These are phyloP conservation scores for Cucurbita pepo DNA, from an alignment of 306 rosid species.

Conservation along the genomic window DNA sequence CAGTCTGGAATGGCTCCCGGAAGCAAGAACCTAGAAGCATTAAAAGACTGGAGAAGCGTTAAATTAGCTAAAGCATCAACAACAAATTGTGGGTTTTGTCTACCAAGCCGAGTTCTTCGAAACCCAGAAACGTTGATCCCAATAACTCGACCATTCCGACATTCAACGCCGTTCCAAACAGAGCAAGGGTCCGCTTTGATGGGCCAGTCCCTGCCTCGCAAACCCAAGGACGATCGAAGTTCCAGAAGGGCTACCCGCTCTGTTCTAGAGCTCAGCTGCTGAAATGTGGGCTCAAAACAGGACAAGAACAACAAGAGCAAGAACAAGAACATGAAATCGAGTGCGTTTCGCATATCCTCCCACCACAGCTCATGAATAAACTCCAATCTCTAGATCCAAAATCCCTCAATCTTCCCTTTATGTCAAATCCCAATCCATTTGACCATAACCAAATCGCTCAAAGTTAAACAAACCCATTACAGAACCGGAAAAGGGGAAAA, in stretches of 20 bases:
- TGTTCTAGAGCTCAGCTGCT: conserved; percentile 41
- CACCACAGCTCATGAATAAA: neutral
- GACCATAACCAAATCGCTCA: neutral
- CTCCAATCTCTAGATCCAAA: neutral
- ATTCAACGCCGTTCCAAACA: conserved; percentile 46
- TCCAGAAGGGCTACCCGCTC: conserved; percentile 48
- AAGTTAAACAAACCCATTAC: conserved; percentile 1
- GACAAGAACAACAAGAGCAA: conserved; percentile 2
- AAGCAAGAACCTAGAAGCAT: conserved; percentile 68
- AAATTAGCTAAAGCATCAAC: conserved; percentile 65
- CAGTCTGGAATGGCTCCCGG: conserved; percentile 64
- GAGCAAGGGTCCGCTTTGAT: conserved; percentile 65
- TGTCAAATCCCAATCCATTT: neutral
- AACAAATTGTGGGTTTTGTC: conserved; percentile 51
- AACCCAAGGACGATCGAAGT: conserved; percentile 71
- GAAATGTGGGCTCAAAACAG: conserved; percentile 40
- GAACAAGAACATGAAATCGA: conserved; percentile 14
- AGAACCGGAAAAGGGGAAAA: neutral
- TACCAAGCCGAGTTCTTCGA: conserved; percentile 56
- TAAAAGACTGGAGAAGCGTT: conserved; percentile 43
- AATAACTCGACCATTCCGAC: conserved; percentile 60
- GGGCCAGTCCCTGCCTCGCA: conserved; percentile 84
- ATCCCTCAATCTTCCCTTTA: neutral
- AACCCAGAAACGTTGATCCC: conserved; percentile 78
- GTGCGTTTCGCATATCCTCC: neutral